phyloP scores from a whole-genome alignment of 768 basidiomycete genomes.

The Mycena leptocephala region DNA sequence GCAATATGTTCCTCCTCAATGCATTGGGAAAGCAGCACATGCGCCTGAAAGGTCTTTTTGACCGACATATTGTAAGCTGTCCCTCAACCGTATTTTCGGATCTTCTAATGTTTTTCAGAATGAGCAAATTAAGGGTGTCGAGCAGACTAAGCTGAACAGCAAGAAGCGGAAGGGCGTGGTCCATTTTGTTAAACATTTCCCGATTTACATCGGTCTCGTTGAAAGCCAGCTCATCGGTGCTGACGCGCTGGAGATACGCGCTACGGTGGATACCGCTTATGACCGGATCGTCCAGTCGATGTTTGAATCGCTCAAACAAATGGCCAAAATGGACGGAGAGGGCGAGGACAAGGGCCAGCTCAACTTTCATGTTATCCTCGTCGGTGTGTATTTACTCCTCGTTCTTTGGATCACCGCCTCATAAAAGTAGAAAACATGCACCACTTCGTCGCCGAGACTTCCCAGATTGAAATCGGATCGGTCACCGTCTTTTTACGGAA shows the following conservation, averaged over 20 bases:
- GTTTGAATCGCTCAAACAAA: constrained; percentile 94
- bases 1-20: constrained; percentile 80
- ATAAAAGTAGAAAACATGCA: constrained; percentile 91
- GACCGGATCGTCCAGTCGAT: constrained; percentile 92
- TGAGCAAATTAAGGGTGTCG: constrained; percentile 90
- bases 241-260: constrained; percentile 84
- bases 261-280: constrained; percentile 85
- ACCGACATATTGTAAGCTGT: constrained; percentile 78
- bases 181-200: constrained; percentile 94
- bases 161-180: constrained; percentile 95
- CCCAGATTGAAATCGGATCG: constrained; percentile 77
- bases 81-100: neutral
- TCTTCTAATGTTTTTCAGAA: constrained; percentile 61
- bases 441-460: constrained; percentile 89
- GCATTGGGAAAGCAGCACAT: constrained; percentile 89
- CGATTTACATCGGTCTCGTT: constrained; percentile 86
- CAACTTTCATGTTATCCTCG: constrained; percentile 95
- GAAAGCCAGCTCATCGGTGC: constrained; percentile 89
- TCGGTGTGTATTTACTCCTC: constrained; percentile 67
- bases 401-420: neutral
- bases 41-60: constrained; percentile 82
- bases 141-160: constrained; percentile 91
- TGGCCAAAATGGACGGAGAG: constrained; percentile 96
- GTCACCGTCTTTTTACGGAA: constrained; percentile 75
- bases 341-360: constrained; percentile 97